Evolutionary conservation across 2,329 filamentous ascomycete species (phyloP).

Genomic region (Aureobasidium zeae): DNA sequence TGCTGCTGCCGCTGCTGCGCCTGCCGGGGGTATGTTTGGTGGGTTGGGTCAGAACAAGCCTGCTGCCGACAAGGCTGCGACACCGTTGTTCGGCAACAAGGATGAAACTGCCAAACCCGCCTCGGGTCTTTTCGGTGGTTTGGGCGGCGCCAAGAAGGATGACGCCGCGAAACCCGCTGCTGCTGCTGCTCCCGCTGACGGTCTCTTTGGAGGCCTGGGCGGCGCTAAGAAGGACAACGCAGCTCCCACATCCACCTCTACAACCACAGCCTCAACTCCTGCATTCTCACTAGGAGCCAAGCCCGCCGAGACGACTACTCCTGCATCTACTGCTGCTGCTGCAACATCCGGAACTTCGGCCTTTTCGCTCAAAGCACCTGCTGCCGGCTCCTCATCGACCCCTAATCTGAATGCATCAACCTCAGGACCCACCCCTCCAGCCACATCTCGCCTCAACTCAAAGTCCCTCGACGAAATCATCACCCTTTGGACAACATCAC

Average conservation of each 20-base stretch:
- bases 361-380: slow-evolving; percentile 15
- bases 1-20: slow-evolving; percentile 1
- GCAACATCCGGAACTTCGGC: slow-evolving; percentile 19
- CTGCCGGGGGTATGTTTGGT: background rate
- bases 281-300: slow-evolving; percentile 15
- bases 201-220: slow-evolving; percentile 15
- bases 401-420: slow-evolving; percentile 47
- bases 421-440: slow-evolving; percentile 66
- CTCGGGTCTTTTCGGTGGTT: slow-evolving; percentile 11
- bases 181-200: slow-evolving; percentile 9
- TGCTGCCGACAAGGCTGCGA: slow-evolving; percentile 6
- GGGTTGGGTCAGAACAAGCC: slow-evolving; percentile 4
- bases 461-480: slow-evolving; percentile 99
- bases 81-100: slow-evolving; percentile 4
- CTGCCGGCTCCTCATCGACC: slow-evolving; percentile 2
- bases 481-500: slow-evolving; percentile 87
- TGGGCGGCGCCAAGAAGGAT: slow-evolving; percentile 19
- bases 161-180: slow-evolving; percentile 14
- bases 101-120: slow-evolving; percentile 11
- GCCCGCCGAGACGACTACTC: slow-evolving; percentile 15
- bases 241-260: slow-evolving; percentile 11
- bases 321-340: slow-evolving; percentile 20
- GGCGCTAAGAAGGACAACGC: slow-evolving; percentile 11
- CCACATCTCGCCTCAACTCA: slow-evolving; percentile 83
- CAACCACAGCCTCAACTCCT: slow-evolving; percentile 10